Evolutionary conservation across 202 grass and related monocot genomes (phyloP).

Genomic region (Dendrocalamus latiflorus): DNA sequence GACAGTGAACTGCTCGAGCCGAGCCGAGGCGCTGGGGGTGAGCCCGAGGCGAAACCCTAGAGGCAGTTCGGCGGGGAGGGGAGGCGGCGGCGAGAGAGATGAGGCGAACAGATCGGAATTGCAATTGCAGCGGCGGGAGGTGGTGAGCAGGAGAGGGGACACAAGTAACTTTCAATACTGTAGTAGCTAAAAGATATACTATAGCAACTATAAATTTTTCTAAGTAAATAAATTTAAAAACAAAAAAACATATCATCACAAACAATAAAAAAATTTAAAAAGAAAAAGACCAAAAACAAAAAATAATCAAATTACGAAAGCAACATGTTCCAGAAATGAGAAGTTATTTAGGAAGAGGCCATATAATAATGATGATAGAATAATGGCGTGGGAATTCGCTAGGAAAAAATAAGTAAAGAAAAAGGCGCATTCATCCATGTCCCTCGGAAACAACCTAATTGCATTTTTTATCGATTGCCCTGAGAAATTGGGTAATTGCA

Average conservation of each 20-base stretch:
- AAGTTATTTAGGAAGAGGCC: too few species aligned
- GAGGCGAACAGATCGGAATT: background rate
- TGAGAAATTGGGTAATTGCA: background rate
- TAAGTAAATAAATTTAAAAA: too few species aligned
- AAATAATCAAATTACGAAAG: too few species aligned
- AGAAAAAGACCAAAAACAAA: too few species aligned
- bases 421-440: background rate
- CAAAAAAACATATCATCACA: too few species aligned
- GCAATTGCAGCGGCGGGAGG: slow-evolving; percentile 1
- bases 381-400: background rate
- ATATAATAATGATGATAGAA: too few species aligned
- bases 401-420: background rate
- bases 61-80: background rate
- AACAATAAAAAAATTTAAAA: too few species aligned
- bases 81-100: background rate
- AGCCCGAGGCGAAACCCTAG: background rate
- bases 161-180: too few species aligned
- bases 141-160: background rate
- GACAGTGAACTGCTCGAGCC: background rate
- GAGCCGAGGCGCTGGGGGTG: background rate
- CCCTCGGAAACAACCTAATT: background rate
- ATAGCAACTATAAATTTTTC: too few species aligned
- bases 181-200: too few species aligned
- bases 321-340: too few species aligned
- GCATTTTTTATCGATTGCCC: background rate